Evolutionary conservation across 805 yeast species (phyloP), one percentile per base, ranked within the genome.

Genomic region (Starmerella roubikii): DNA sequence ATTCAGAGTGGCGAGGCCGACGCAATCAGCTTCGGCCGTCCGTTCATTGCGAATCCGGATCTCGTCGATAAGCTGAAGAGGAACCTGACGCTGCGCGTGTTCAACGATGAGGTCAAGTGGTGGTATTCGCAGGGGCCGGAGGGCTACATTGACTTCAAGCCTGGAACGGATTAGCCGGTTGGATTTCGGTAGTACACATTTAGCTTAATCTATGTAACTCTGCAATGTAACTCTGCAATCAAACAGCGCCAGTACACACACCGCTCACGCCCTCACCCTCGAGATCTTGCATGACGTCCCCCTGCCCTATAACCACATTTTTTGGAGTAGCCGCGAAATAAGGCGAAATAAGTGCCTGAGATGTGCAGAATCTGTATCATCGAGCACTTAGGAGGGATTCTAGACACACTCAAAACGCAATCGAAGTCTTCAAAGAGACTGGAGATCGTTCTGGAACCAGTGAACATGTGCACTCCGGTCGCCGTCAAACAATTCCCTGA

Each of bases 31-130:
- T 57, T 64, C 46, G 76, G 76, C 21, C 64, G 76, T 44, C 57
- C 55, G 38, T 37, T 21, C 39, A 30, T 69, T 37, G 53, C 74
- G 19, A 73, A 72, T 56, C 77, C 78, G 2, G 78, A 73, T 51
- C 53, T 74, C 23, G 67, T 64, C 16, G 49, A 56, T 12, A 58
- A 74, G 45, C 39, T 73, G 30, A 56, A 60, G 45, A 54, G 65
- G 28, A 66, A 66, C 30, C 38, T 53, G 30, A 64, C 65, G 29
- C 51, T 71, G 44, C 13, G 40, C 13, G 21, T 11, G 24, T 26
- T 16, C 23, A 26, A 23, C 16, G 37, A 37, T 21, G 18, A n/a
- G 19, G 32, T 74, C 50, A 44, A 48, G 21, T 61, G 66, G 13
- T 72, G 71, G 55, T 73, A 72, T 48, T 45, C 54, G 16, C 51